A percentile compares a stretch with the other conserved stretches of the same genome.
Evolutionary conservation across 768 basidiomycete species (phyloP).

Genomic region (Fomitopsis serialis): DNA sequence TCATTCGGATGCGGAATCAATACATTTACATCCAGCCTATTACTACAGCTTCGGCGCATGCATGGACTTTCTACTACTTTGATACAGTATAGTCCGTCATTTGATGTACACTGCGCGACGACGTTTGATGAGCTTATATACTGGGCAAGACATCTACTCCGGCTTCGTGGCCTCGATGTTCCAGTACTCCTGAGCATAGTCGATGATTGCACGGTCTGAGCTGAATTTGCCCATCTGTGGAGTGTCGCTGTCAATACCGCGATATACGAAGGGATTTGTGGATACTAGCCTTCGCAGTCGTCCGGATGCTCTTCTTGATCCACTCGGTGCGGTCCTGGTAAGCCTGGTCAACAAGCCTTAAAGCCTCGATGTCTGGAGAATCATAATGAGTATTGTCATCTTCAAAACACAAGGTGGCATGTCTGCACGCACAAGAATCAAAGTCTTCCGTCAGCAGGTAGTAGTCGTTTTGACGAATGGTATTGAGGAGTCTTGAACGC

Average conservation of each 20-base stretch:
- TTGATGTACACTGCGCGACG: neutral
- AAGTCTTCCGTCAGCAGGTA: constrained; percentile 91
- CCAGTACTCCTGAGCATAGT: constrained; percentile 69
- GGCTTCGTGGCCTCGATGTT: constrained; percentile 25
- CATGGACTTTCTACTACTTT: neutral
- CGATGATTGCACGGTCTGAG: constrained; percentile 87
- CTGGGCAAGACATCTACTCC: constrained; percentile 1
- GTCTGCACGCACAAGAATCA: constrained; percentile 64
- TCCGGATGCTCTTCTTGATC: constrained; percentile 87
- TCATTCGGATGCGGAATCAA: neutral
- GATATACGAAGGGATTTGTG: neutral
- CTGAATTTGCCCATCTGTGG: constrained; percentile 93
- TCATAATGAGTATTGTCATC: too few relatives aligned
- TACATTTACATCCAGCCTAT: neutral
- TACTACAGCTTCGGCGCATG: neutral
- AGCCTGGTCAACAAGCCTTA: constrained; percentile 83
- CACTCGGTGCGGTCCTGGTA: constrained; percentile 82
- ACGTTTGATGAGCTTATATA: neutral
- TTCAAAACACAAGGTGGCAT: neutral
- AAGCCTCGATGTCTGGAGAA: constrained; percentile 66
- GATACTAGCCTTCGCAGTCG: constrained; percentile 60
- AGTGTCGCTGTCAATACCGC: neutral
- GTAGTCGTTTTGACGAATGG: constrained; percentile 70
- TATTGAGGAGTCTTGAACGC: constrained; percentile 55
- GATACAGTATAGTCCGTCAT: neutral